Percentiles rank a stretch among this genome's conserved stretches.
phyloP scores from a whole-genome alignment of 257 asterid genomes.

The Petunia secreta region DNA sequence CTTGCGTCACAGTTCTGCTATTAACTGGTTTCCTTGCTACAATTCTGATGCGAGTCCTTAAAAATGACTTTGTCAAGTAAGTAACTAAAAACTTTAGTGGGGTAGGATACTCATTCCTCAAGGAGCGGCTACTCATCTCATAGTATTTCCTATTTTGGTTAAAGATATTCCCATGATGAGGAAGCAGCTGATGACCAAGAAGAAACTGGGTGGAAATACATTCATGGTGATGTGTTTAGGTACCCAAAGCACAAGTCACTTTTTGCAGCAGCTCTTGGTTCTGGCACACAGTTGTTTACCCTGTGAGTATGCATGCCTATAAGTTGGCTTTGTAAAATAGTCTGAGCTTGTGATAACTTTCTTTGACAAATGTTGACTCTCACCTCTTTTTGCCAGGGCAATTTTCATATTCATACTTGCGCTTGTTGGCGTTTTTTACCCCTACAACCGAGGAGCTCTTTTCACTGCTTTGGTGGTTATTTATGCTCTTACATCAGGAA shows the following conservation, averaged over 20 bases:
- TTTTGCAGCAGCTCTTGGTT: conserved; percentile 41
- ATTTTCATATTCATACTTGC: conserved; percentile 39
- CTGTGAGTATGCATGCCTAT: conserved; percentile 31
- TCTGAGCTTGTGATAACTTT: background rate
- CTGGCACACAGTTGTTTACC: conserved; percentile 40
- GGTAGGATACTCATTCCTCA: background rate
- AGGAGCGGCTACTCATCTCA: background rate
- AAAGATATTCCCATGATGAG: conserved; percentile 44
- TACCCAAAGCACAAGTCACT: conserved; percentile 39
- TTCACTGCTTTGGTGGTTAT: conserved; percentile 43
- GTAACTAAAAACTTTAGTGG: conserved; percentile 4
- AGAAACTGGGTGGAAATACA: conserved; percentile 46
- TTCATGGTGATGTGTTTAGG: conserved; percentile 44
- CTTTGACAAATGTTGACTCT: background rate
- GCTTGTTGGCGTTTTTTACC: conserved; percentile 43
- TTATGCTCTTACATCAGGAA: conserved; percentile 43
- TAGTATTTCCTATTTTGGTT: conserved; percentile 17
- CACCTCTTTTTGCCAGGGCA: conserved; percentile 29
- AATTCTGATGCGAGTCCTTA: conserved; percentile 39
- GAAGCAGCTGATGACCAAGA: conserved; percentile 43
- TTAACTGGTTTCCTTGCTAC: conserved; percentile 43
- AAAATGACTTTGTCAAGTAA: conserved; percentile 42
- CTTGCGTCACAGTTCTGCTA: conserved; percentile 42
- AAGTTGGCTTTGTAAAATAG: background rate
- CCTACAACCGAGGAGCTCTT: conserved; percentile 43